Evolutionary conservation across 192 early-diverging fungal genomes (phyloP).

Genomic region (Gonapodya sp.): DNA sequence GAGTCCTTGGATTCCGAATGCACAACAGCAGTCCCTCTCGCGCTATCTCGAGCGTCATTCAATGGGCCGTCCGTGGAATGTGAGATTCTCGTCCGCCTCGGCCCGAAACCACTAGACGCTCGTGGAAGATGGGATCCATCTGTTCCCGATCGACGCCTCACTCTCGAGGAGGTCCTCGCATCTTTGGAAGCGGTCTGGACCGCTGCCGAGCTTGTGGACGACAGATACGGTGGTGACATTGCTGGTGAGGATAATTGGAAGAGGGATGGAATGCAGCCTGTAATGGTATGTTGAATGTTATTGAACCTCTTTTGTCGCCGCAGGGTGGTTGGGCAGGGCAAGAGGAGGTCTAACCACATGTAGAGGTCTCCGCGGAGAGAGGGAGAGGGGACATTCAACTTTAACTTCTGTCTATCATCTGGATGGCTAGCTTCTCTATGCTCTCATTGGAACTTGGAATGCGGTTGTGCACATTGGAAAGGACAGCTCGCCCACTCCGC

Average conservation of each 20-base stretch:
- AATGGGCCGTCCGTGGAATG: constrained; percentile 9
- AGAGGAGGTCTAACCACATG: no score
- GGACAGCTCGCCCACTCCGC: no score
- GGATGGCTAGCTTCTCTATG: no score
- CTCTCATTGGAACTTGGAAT: no score
- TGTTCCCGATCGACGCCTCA: not conserved
- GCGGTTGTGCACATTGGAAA: no score
- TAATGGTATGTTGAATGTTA: not conserved
- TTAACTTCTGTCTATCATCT: no score
- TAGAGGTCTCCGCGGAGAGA: no score
- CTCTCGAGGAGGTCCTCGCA: constrained; percentile 4
- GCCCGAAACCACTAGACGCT: not conserved
- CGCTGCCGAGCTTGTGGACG: constrained; percentile 5
- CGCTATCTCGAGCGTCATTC: not conserved
- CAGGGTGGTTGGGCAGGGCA: no score
- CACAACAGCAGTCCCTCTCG: not conserved
- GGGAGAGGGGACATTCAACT: no score
- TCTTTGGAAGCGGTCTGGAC: not conserved
- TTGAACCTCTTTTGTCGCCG: not conserved
- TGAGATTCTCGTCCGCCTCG: not conserved
- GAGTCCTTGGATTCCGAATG: not conserved
- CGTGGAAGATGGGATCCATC: not conserved
- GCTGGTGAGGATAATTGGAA: constrained; percentile 9
- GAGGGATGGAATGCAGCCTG: not conserved
- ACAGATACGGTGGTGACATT: constrained; percentile 5